Percentiles rank a stretch among this genome's conserved stretches.
Evolutionary conservation across 805 yeast species (phyloP).

Genomic region (Jamesozyma spencerorum): DNA sequence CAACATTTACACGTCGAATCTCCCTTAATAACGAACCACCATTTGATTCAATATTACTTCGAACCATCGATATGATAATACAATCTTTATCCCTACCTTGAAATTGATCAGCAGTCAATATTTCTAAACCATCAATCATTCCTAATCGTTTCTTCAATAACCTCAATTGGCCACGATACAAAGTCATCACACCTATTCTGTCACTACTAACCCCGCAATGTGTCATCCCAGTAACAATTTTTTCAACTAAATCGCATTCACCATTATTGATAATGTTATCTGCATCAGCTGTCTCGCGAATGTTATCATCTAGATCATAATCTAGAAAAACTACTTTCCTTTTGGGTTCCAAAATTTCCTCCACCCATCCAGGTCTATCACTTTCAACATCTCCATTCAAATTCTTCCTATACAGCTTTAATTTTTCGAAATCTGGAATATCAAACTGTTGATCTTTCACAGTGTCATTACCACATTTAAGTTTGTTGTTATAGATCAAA

Average conservation of each 20-base stretch:
- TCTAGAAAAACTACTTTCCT: slow-evolving; percentile 68
- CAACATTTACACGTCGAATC: slow-evolving; percentile 89
- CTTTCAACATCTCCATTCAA: neutral
- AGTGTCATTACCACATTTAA: slow-evolving; percentile 61
- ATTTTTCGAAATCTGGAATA: slow-evolving; percentile 27
- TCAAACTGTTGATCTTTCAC: slow-evolving; percentile 53
- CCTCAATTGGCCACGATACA: slow-evolving; percentile 72
- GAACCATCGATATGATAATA: slow-evolving; percentile 78
- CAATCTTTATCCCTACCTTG: slow-evolving; percentile 96
- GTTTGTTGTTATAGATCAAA: slow-evolving; percentile 63
- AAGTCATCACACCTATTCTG: slow-evolving; percentile 79
- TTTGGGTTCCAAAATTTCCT: slow-evolving; percentile 41
- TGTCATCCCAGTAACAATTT: slow-evolving; percentile 50
- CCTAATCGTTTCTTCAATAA: slow-evolving; percentile 31
- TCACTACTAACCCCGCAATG: slow-evolving; percentile 49
- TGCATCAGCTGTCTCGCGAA: slow-evolving; percentile 46
- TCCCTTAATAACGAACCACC: slow-evolving; percentile 78
- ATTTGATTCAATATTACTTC: slow-evolving; percentile 56
- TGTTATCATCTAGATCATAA: slow-evolving; percentile 54
- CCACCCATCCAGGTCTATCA: slow-evolving; percentile 41
- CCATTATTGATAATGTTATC: slow-evolving; percentile 65
- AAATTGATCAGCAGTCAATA: slow-evolving; percentile 87
- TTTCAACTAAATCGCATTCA: slow-evolving; percentile 60
- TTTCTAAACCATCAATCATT: slow-evolving; percentile 45
- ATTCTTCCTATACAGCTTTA: slow-evolving; percentile 3